phyloP scores from a whole-genome alignment of 805 yeast genomes.

The Candida fluviatilis region DNA sequence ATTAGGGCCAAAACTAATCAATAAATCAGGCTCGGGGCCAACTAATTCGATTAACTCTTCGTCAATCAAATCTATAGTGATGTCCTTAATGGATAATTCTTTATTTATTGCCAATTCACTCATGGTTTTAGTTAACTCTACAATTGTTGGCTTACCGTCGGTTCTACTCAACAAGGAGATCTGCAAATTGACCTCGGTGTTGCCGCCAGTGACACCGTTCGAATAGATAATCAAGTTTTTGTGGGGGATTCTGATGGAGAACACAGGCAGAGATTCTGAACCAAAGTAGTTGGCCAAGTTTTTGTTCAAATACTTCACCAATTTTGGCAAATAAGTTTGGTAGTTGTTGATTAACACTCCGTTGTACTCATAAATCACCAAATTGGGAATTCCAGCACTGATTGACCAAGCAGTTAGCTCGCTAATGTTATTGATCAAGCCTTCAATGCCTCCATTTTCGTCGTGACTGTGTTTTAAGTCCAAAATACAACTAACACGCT shows the following conservation, averaged over 20 bases:
- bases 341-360: slow-evolving; percentile 54
- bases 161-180: slow-evolving; percentile 64
- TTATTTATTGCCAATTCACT: slow-evolving; percentile 64
- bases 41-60: slow-evolving; percentile 69
- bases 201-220: slow-evolving; percentile 21
- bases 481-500: slow-evolving; percentile 69
- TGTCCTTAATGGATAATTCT: slow-evolving; percentile 60
- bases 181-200: slow-evolving; percentile 48
- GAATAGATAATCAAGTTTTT: slow-evolving; percentile 47
- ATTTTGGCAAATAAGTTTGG: slow-evolving; percentile 34
- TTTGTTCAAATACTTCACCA: slow-evolving; percentile 52
- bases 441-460: slow-evolving; percentile 87
- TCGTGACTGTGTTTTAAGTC: slow-evolving; percentile 70
- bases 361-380: slow-evolving; percentile 74
- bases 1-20: slow-evolving; percentile 79
- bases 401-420: slow-evolving; percentile 84
- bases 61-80: slow-evolving; percentile 73
- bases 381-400: slow-evolving; percentile 75
- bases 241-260: slow-evolving; percentile 65
- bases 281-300: slow-evolving; percentile 74
- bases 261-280: slow-evolving; percentile 58
- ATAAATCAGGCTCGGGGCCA: slow-evolving; percentile 89
- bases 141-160: slow-evolving; percentile 89
- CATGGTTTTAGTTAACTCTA: slow-evolving; percentile 82
- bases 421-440: slow-evolving; percentile 69